Conservation (phyloP, 2,329 filamentous ascomycete species). For the Gremmenia infestans region DNA sequence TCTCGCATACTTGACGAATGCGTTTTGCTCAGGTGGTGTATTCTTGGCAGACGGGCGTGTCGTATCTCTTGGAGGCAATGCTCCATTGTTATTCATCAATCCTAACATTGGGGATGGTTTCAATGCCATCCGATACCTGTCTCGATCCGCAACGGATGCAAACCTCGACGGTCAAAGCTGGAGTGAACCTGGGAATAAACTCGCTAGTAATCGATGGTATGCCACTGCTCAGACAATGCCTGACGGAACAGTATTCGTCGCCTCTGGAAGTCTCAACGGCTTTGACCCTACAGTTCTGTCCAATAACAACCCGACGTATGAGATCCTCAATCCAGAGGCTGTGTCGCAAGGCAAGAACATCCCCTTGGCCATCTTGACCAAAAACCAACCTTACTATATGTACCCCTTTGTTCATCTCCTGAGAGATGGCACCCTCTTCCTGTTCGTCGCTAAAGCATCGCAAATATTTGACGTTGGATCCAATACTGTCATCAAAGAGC, state of each 20-base stretch:
- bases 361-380: slow-evolving; percentile 47
- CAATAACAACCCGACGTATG: slow-evolving; percentile 62
- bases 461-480: slow-evolving; percentile 49
- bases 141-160: slow-evolving; percentile 41
- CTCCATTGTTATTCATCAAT: slow-evolving; percentile 49
- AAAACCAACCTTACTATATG: slow-evolving; percentile 60
- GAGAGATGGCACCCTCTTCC: slow-evolving; percentile 50
- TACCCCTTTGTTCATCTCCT: slow-evolving; percentile 58
- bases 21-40: slow-evolving; percentile 55
- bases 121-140: slow-evolving; percentile 50
- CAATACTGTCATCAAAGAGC: slow-evolving; percentile 39
- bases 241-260: slow-evolving; percentile 53
- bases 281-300: slow-evolving; percentile 46
- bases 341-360: slow-evolving; percentile 42
- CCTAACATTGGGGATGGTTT: slow-evolving; percentile 55
- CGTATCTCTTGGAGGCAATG: slow-evolving; percentile 53
- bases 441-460: slow-evolving; percentile 51
- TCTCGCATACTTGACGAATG: slow-evolving; percentile 50
- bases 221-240: slow-evolving; percentile 53
- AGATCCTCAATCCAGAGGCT: slow-evolving; percentile 48
- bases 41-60: slow-evolving; percentile 54
- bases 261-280: slow-evolving; percentile 54
- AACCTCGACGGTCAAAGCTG: slow-evolving; percentile 45
- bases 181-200: slow-evolving; percentile 50
- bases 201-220: slow-evolving; percentile 55